Evolutionary conservation across 139 green algal genomes (phyloP).

Genomic region (Tetradesmus lagerheimii): DNA sequence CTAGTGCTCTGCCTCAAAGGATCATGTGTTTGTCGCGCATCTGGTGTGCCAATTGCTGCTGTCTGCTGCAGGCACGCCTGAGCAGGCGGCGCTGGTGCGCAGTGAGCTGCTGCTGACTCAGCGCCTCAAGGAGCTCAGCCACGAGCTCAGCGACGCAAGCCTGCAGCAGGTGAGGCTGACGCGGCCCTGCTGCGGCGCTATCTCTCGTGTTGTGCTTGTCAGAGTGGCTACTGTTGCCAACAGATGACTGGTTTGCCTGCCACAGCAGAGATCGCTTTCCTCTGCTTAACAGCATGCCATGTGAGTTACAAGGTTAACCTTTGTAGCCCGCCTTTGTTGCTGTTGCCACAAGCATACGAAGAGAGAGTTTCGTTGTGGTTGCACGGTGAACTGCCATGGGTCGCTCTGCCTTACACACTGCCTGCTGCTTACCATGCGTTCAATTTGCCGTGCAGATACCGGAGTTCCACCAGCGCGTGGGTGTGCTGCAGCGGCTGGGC

Average conservation of each 20-base stretch:
- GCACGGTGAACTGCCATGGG: background rate
- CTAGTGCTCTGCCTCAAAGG: no score
- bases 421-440: slow-evolving; percentile 4
- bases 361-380: background rate
- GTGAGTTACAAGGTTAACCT: no score
- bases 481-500: slow-evolving; percentile 83
- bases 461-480: slow-evolving; percentile 87
- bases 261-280: no score
- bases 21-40: no score
- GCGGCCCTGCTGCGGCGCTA: background rate
- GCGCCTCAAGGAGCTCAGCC: slow-evolving; percentile 60
- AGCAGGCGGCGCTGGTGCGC: slow-evolving; percentile 61
- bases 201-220: no score
- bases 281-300: no score
- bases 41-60: background rate
- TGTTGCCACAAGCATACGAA: no score
- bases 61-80: slow-evolving; percentile 15
- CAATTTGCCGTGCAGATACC: slow-evolving; percentile 83
- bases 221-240: no score
- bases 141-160: slow-evolving; percentile 80
- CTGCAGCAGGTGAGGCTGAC: slow-evolving; percentile 66
- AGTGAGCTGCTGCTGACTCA: slow-evolving; percentile 62
- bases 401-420: background rate
- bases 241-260: no score
- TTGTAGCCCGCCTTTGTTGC: no score